These are phyloP conservation scores for Penicillium robsamsonii DNA, from an alignment of 495 filamentous ascomycete genomes.

Conservation along the genomic window DNA sequence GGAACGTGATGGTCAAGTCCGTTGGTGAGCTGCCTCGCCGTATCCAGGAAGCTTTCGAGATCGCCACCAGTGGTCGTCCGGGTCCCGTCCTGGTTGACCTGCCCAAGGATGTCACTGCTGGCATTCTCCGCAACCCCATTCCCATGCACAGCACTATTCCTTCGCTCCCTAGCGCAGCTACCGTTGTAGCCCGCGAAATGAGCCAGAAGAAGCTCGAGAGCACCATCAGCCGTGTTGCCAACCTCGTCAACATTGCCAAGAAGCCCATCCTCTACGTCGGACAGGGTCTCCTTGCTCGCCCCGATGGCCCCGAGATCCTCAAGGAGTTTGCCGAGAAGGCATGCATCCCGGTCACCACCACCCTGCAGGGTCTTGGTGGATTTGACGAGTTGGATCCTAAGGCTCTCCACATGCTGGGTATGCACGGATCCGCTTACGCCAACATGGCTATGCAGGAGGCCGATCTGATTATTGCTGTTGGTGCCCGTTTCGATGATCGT, in stretches of 20 bases:
- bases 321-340: conserved; percentile 58
- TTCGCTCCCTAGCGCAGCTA: conserved; percentile 56
- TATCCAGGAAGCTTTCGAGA: conserved; percentile 64
- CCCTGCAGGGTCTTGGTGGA: conserved; percentile 62
- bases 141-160: conserved; percentile 56
- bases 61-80: conserved; percentile 57
- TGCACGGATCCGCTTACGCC: conserved; percentile 64
- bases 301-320: conserved; percentile 53
- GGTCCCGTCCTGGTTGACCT: conserved; percentile 63
- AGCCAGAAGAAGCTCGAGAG: conserved; percentile 45
- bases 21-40: conserved; percentile 57
- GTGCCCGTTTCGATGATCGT: conserved; percentile 65
- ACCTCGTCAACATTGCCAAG: conserved; percentile 55
- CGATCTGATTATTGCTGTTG: conserved; percentile 60
- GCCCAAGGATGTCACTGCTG: conserved; percentile 59
- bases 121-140: conserved; percentile 52
- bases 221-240: conserved; percentile 51
- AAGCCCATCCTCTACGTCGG: conserved; percentile 63
- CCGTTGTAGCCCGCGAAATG: conserved; percentile 52
- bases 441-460: conserved; percentile 67
- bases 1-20: conserved; percentile 64
- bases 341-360: conserved; percentile 60
- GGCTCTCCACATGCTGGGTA: conserved; percentile 63
- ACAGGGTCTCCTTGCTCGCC: conserved; percentile 53
- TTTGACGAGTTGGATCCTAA: conserved; percentile 60